These are phyloP conservation scores for Linnemannia exigua DNA, from an alignment of 192 early-diverging fungal species.

Conservation along the genomic window DNA sequence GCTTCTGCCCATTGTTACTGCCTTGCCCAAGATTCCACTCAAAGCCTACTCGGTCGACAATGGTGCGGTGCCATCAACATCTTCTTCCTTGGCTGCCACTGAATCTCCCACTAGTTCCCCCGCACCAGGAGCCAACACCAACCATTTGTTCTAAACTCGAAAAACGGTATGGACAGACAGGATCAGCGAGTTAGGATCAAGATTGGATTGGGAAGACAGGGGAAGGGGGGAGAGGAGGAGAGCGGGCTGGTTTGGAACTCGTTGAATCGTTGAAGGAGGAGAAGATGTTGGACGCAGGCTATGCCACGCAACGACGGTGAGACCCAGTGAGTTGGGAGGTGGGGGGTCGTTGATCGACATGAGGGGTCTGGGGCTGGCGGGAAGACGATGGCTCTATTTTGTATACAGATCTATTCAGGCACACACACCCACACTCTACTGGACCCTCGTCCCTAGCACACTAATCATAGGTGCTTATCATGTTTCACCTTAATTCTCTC, in stretches of 20 bases:
- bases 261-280: too few species aligned
- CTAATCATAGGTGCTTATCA: not conserved
- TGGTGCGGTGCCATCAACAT: slow-evolving; percentile 3
- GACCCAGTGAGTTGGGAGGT: too few species aligned
- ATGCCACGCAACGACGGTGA: too few species aligned
- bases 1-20: slow-evolving; percentile 33
- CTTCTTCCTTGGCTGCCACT: not conserved
- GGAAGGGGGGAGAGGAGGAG: not conserved
- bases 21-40: slow-evolving; percentile 19
- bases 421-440: not conserved
- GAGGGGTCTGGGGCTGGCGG: not conserved
- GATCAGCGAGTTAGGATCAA: not conserved
- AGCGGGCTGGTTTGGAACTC: too few species aligned
- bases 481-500: slow-evolving; percentile 10
- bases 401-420: not conserved
- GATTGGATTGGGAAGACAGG: not conserved
- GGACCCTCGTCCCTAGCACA: not conserved
- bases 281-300: too few species aligned
- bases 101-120: slow-evolving; percentile 25
- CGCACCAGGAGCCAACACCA: slow-evolving; percentile 30
- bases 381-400: not conserved
- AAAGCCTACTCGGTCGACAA: slow-evolving; percentile 6
- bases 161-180: not conserved
- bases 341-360: not conserved
- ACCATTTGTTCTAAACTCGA: slow-evolving; percentile 18